phyloP scores from a whole-genome alignment of 75 land plant genomes.

The Selaginella tamariscina region DNA sequence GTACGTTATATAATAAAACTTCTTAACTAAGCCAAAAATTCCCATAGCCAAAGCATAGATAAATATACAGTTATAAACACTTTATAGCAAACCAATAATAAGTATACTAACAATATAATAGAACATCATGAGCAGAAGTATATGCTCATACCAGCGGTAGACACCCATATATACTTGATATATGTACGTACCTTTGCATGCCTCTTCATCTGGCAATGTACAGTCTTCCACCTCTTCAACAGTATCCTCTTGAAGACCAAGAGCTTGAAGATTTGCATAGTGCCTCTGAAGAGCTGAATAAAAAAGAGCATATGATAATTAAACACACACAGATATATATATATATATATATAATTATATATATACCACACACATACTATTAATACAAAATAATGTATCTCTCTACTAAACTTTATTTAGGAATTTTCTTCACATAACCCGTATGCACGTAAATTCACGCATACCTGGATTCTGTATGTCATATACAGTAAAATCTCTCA shows the following conservation, averaged over 20 bases:
- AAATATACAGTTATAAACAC: too few species aligned
- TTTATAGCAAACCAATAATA: too few species aligned
- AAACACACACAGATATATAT: constrained; percentile 2
- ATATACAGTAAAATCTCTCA: constrained; percentile 69
- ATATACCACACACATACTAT: background rate
- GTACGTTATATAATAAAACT: too few species aligned
- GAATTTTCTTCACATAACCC: too few species aligned
- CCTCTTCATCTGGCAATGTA: constrained; percentile 81
- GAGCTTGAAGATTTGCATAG: constrained; percentile 67
- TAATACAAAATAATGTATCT: too few species aligned
- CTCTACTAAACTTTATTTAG: too few species aligned
- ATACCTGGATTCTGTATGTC: constrained; percentile 88
- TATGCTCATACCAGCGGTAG: too few species aligned
- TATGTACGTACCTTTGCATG: constrained; percentile 62
- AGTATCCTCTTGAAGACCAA: constrained; percentile 81
- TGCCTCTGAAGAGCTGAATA: constrained; percentile 85
- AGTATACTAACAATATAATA: too few species aligned
- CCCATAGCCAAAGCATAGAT: too few species aligned
- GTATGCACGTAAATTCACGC: background rate
- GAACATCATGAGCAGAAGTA: too few species aligned
- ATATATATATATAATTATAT: background rate
- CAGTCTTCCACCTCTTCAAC: constrained; percentile 48
- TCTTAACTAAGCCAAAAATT: too few species aligned
- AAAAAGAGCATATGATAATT: background rate
- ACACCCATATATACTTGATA: too few species aligned